Base-by-base conservation (phyloP, 2,329 filamentous ascomycete genomes). In the Xylaria sp. region DNA sequence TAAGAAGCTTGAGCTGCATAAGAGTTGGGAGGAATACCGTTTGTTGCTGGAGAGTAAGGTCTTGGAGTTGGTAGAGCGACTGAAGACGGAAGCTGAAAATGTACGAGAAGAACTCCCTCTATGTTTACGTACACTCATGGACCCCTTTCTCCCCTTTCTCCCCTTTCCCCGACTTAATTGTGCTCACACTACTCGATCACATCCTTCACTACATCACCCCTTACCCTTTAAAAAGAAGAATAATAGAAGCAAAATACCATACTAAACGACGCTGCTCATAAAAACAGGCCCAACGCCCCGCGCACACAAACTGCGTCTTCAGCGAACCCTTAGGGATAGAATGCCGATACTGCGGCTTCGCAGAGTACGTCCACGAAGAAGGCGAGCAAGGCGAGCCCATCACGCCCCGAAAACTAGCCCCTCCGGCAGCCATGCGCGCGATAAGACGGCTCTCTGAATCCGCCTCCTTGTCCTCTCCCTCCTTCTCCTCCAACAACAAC, bases 301-400 rank as follows among this genome's bases (percentile, higher is more conserved):
- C 33, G 1, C 42, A 43, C n/a, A 9, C 6, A 15, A 19, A 57
- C 33, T 64, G 56, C 15, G n/a, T 46, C 7, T 58, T 64, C 15
- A 31, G 28, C 40, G 40, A 33, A 7, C 58, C 56, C 4, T 43
- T 63, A n/a, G 23, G 53, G 6, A 38, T 63, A 9, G 57, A 64
- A 40, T 74, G 72, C 35, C 66, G 70, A 4, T 73, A 73, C 47
- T 73, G 72, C 47, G 63, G 63, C 31, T 70, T 68, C 57, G 37
- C 64, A 23, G 59, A 55, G n/a, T 60, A 46, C 37, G 53, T 55
- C 5, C 46, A 40, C 17, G 60, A 66, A 6, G 43, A 42, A n/a
- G n/a, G n/a, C n/a, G n/a, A n/a, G n/a, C n/a, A n/a, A n/a, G n/a
- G n/a, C 8, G 43, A 51, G 28, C 58, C 40, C 1, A 42, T 49